These are phyloP conservation scores for Lyophyllum decastes DNA, from an alignment of 768 basidiomycete species.

Conservation along the genomic window DNA sequence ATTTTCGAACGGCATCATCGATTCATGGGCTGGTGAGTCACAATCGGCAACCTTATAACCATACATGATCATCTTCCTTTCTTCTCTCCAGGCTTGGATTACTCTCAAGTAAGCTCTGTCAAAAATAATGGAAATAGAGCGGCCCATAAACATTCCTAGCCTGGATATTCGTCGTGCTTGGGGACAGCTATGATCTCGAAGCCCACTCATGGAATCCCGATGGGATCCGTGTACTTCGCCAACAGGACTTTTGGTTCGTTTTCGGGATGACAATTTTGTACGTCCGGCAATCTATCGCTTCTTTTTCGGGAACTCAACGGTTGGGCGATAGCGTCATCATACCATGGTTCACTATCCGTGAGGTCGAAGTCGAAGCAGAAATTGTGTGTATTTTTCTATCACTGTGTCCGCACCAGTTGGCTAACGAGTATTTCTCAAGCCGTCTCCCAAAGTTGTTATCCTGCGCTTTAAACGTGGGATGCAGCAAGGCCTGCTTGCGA, in stretches of 20 bases:
- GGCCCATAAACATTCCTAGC: constrained; percentile 27
- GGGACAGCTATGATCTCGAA: constrained; percentile 61
- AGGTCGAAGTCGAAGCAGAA: constrained; percentile 77
- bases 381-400: constrained; percentile 49
- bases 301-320: constrained; percentile 7
- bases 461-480: constrained; percentile 82
- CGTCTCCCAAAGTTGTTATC: constrained; percentile 79
- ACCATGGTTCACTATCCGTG: constrained; percentile 77
- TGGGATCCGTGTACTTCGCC: constrained; percentile 56
- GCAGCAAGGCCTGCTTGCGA: constrained; percentile 81
- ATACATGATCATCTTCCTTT: constrained; percentile 4
- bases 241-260: constrained; percentile 82
- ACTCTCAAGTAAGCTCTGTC: constrained; percentile 47
- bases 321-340: constrained; percentile 52
- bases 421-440: constrained; percentile 39
- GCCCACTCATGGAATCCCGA: constrained; percentile 62
- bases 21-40: constrained; percentile 73
- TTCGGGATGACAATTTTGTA: constrained; percentile 76
- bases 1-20: constrained; percentile 84
- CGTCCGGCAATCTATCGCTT: constrained; percentile 19
- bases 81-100: constrained; percentile 44
- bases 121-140: background rate
- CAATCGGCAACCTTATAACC: background rate
- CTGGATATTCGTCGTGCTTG: constrained; percentile 72
- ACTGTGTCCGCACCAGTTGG: background rate